Evolutionary conservation across 2,329 filamentous ascomycete species (phyloP).

Genomic region (Xylariales sp.): DNA sequence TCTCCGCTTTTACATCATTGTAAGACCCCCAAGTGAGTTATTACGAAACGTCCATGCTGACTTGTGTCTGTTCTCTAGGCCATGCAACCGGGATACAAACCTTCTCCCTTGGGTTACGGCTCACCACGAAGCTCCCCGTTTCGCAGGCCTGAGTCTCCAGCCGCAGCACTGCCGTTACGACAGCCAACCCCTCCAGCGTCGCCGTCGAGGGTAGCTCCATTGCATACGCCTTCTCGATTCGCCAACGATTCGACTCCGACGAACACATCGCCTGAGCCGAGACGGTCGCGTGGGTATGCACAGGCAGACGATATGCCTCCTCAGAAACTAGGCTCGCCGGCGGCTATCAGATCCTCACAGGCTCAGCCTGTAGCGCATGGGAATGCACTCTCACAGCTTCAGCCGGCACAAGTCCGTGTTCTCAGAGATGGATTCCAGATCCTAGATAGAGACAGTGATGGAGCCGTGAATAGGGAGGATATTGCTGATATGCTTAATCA

Average conservation of each 20-base stretch:
- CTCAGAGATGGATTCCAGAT: constrained; percentile 93
- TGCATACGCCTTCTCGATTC: constrained; percentile 42
- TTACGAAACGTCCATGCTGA: no score
- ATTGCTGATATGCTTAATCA: constrained; percentile 84
- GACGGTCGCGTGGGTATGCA: constrained; percentile 16
- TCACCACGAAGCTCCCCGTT: constrained; percentile 65
- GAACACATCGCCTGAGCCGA: constrained; percentile 31
- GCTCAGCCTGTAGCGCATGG: constrained; percentile 36
- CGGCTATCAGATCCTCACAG: constrained; percentile 25
- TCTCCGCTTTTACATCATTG: constrained; percentile 3
- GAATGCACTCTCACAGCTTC: constrained; percentile 65
- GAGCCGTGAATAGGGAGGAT: constrained; percentile 74
- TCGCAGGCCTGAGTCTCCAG: constrained; percentile 56
- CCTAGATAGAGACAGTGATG: constrained; percentile 83
- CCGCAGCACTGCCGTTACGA: constrained; percentile 61
- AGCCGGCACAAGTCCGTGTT: constrained; percentile 77
- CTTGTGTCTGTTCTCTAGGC: constrained; percentile 40
- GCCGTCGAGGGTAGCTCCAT: constrained; percentile 44
- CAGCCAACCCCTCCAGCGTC: constrained; percentile 61
- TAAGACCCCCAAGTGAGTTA: background rate
- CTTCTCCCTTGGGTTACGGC: constrained; percentile 66
- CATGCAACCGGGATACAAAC: constrained; percentile 59
- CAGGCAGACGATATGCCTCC: constrained; percentile 17
- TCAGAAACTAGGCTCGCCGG: constrained; percentile 28
- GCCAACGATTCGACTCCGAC: constrained; percentile 34